A percentile compares a stretch with the other conserved stretches of the same genome.
phyloP scores from a whole-genome alignment of 495 filamentous ascomycete genomes.

The Lasiosphaeris hirsuta region DNA sequence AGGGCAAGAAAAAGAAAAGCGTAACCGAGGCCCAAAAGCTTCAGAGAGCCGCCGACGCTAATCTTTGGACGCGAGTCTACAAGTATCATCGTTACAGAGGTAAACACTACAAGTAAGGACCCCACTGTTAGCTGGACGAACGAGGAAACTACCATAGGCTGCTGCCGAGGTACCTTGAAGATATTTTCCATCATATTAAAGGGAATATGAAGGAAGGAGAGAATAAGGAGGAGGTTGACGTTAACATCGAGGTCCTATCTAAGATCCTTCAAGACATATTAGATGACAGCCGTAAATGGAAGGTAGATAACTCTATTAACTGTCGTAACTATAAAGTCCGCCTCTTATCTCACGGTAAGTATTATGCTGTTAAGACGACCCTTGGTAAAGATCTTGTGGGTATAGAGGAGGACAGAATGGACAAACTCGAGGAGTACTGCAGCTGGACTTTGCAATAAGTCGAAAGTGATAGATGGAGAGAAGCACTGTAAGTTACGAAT shows the following conservation, averaged over 20 bases:
- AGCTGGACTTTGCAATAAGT: constrained; percentile 1
- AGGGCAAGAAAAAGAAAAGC: too few species aligned
- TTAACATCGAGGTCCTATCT: neutral
- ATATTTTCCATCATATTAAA: constrained; percentile 8
- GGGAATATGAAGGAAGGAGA: constrained; percentile 9
- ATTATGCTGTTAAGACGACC: neutral
- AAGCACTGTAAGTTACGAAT: neutral
- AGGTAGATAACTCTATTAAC: constrained; percentile 6
- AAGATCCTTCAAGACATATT: too few species aligned
- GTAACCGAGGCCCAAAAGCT: too few species aligned
- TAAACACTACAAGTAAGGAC: constrained; percentile 11
- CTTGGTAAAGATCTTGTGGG: constrained; percentile 4
- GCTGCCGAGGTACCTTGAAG: constrained; percentile 12
- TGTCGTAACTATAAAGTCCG: constrained; percentile 6
- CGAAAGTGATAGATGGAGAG: constrained; percentile 1
- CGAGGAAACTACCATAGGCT: constrained; percentile 12
- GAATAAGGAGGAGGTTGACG: constrained; percentile 7
- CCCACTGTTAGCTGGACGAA: constrained; percentile 9
- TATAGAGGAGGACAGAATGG: constrained; percentile 6
- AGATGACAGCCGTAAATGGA: neutral
- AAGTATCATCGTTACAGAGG: constrained; percentile 2
- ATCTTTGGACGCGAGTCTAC: too few species aligned
- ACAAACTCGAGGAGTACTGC: constrained; percentile 11
- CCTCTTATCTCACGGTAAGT: constrained; percentile 5
- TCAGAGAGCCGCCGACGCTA: neutral